These are phyloP conservation scores for Dimargaris verticillata DNA, from an alignment of 192 early-diverging fungal genomes.

Conservation along the genomic window DNA sequence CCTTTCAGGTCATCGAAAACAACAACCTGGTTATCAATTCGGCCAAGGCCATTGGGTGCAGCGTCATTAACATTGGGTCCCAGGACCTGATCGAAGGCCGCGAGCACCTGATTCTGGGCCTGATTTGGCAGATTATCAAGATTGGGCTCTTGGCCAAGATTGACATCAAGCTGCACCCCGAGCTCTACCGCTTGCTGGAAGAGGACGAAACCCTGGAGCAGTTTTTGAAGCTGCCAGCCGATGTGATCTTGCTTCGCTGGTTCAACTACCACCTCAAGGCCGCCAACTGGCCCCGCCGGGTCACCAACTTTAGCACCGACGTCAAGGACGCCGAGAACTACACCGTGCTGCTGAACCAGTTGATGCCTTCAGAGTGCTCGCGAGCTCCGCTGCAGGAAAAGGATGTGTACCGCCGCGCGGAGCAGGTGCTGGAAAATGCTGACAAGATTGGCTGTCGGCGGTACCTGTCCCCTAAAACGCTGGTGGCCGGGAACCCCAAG, in stretches of 20 bases:
- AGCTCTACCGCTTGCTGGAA: constrained; percentile 88
- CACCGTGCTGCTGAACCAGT: constrained; percentile 81
- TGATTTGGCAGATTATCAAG: constrained; percentile 99
- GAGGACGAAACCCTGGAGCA: constrained; percentile 86
- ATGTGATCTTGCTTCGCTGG: constrained; percentile 95
- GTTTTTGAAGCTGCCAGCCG: constrained; percentile 83
- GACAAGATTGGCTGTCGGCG: constrained; percentile 86
- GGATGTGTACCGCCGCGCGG: constrained; percentile 72
- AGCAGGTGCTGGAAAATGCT: constrained; percentile 75
- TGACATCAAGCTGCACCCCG: constrained; percentile 95
- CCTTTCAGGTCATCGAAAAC: constrained; percentile 97
- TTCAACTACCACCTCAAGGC: constrained; percentile 98
- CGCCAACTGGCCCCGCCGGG: constrained; percentile 67
- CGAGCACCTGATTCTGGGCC: constrained; percentile 89
- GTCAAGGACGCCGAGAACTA: constrained; percentile 94
- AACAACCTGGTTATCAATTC: constrained; percentile 99
- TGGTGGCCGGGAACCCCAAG: constrained; percentile 90
- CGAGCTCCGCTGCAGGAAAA: constrained; percentile 58
- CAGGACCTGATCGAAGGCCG: constrained; percentile 90
- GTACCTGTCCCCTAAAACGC: constrained; percentile 83
- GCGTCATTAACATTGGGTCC: constrained; percentile 95
- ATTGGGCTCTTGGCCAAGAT: constrained; percentile 90
- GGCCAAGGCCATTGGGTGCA: constrained; percentile 97
- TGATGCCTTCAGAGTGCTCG: constrained; percentile 67
- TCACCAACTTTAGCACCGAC: constrained; percentile 83